phyloP scores from a whole-genome alignment of 2,329 filamentous ascomycete genomes.

The Cryphonectria parasitica region DNA sequence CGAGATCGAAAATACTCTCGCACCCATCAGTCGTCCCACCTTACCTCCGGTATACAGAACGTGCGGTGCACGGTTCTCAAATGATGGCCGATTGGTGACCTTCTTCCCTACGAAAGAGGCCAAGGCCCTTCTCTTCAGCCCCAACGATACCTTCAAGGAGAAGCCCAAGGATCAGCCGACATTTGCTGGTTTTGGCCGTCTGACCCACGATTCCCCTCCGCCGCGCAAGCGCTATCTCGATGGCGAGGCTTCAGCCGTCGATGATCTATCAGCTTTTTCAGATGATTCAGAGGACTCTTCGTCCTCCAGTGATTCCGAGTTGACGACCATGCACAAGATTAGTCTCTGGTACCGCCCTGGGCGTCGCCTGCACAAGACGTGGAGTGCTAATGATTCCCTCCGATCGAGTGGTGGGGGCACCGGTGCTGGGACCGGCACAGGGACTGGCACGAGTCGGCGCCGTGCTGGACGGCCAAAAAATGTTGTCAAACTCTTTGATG shows the following conservation, averaged over 20 bases:
- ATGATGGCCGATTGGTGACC: constrained; percentile 65
- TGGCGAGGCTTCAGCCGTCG: constrained; percentile 56
- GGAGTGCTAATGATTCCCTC: constrained; percentile 60
- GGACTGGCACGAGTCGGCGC: constrained; percentile 56
- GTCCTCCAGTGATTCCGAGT: constrained; percentile 64
- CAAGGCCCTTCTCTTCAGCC: constrained; percentile 55
- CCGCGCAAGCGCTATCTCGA: constrained; percentile 50
- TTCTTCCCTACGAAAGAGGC: constrained; percentile 73
- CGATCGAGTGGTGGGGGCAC: constrained; percentile 66
- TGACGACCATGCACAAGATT: constrained; percentile 64
- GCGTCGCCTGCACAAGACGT: constrained; percentile 56
- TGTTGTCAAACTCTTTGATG: constrained; percentile 72
- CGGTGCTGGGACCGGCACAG: constrained; percentile 60
- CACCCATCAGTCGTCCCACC: constrained; percentile 54
- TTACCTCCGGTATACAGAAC: constrained; percentile 60
- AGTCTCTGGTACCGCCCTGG: constrained; percentile 60
- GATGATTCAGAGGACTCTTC: constrained; percentile 53
- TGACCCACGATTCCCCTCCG: constrained; percentile 54
- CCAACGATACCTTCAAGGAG: constrained; percentile 51
- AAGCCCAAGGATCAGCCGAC: constrained; percentile 57
- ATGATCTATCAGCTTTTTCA: constrained; percentile 54
- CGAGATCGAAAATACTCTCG: constrained; percentile 58
- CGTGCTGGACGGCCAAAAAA: constrained; percentile 62
- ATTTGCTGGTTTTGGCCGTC: constrained; percentile 61
- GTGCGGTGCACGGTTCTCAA: constrained; percentile 65